These are phyloP conservation scores for Phytophthora fragariaefolia DNA, from an alignment of 352 stramenopile species.

Conservation along the genomic window DNA sequence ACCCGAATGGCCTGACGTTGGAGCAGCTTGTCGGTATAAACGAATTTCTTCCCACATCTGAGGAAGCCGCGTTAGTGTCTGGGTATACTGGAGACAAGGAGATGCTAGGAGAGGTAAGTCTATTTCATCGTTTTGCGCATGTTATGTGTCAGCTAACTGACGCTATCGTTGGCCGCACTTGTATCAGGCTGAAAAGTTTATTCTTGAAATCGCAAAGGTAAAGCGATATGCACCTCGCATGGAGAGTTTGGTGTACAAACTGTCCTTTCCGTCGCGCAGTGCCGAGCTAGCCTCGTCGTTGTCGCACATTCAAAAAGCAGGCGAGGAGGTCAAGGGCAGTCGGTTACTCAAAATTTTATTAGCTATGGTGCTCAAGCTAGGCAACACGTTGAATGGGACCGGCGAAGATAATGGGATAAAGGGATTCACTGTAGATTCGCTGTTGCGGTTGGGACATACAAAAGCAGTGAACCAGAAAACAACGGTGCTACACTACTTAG, in stretches of 20 bases:
- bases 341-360: slow-evolving; percentile 94
- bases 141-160: slow-evolving; percentile 5
- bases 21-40: slow-evolving; percentile 90
- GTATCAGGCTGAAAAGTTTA: slow-evolving; percentile 84
- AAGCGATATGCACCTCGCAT: slow-evolving; percentile 69
- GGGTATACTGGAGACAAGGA: slow-evolving; percentile 77
- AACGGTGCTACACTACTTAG: slow-evolving; percentile 98
- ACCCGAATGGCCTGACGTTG: slow-evolving; percentile 63
- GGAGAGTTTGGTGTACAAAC: slow-evolving; percentile 84
- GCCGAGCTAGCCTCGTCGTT: slow-evolving; percentile 87
- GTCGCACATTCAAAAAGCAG: slow-evolving; percentile 88
- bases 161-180: slow-evolving; percentile 5
- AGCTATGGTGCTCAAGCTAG: slow-evolving; percentile 97
- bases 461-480: slow-evolving; percentile 98
- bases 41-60: slow-evolving; percentile 94
- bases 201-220: slow-evolving; percentile 86
- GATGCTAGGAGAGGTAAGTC: slow-evolving; percentile 70
- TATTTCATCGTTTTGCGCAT: neutral
- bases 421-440: slow-evolving; percentile 96
- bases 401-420: slow-evolving; percentile 89
- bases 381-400: slow-evolving; percentile 96
- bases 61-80: slow-evolving; percentile 89
- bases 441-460: slow-evolving; percentile 93
- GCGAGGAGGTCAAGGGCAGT: slow-evolving; percentile 94
- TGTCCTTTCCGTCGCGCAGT: slow-evolving; percentile 73